phyloP scores from a whole-genome alignment of 768 basidiomycete species.

The Clitopilus hobsonii region DNA sequence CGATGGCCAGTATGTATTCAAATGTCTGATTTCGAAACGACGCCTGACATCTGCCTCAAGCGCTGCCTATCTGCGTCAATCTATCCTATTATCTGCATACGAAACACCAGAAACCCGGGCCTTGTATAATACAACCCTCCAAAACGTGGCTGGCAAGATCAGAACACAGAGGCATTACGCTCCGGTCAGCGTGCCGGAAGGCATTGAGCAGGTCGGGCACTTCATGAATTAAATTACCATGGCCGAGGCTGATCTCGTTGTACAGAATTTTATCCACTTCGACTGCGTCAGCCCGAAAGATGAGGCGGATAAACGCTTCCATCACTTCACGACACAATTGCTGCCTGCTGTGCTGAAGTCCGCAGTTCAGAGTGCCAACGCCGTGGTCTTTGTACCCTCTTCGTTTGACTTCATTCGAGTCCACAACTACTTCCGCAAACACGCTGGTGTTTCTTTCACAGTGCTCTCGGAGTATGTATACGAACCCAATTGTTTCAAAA shows the following conservation, averaged over 20 bases:
- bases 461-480: conserved; percentile 82
- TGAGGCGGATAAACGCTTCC: conserved; percentile 85
- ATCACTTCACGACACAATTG: conserved; percentile 82
- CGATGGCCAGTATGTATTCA: conserved; percentile 76
- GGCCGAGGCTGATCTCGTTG: background rate
- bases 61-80: conserved; percentile 83
- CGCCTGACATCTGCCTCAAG: conserved; percentile 32
- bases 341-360: conserved; percentile 84
- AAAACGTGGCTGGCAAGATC: conserved; percentile 84
- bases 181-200: conserved; percentile 76
- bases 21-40: background rate
- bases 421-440: conserved; percentile 79
- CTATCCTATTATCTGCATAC: conserved; percentile 80
- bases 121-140: conserved; percentile 69
- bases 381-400: conserved; percentile 85
- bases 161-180: conserved; percentile 64
- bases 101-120: conserved; percentile 87
- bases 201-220: conserved; percentile 65
- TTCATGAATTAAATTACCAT: background rate
- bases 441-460: conserved; percentile 63
- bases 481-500: background rate
- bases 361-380: conserved; percentile 88
- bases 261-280: conserved; percentile 69
- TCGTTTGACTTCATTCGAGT: conserved; percentile 96
- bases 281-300: conserved; percentile 66